Base-by-base conservation (phyloP, 257 asterid species). In the Jacaranda mimosifolia region DNA sequence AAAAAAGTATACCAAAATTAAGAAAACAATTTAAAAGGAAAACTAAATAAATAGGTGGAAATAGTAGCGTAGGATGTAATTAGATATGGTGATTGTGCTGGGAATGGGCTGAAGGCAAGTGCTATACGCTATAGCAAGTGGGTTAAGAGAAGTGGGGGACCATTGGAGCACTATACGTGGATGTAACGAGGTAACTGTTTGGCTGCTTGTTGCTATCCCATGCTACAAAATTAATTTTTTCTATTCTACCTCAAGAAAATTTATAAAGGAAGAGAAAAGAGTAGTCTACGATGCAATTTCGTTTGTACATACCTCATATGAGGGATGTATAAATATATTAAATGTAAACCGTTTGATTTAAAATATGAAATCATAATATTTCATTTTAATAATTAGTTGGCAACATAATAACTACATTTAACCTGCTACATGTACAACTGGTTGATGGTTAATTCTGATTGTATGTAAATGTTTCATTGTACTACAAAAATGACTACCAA, bases 81-180 rank as follows among this genome's bases (percentile, higher is more conserved):
- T 26, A 60, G 9, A 42, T 59, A 40, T 43, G 60, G 39, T 4
- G 17, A 43, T 17, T 9, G 56, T 18, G 49, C 48, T 13, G 6
- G 56, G 40, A 68, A 46, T 46, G 56, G 4, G 46, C 58, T 19
- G 68, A 45, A 57, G 55, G 6, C 32, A 45, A 43, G 26, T 71
- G 76, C 5, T 5, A 5, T 4, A 12, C 53, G 76, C 5, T 5
- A 5, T 4, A 12, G 57, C 36, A 7, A 35, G 75, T 49, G 64
- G 39, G 13, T 9, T 38, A 42, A 38, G 13, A 13, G 13, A n/a
- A n/a, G 60, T 74, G 60, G 78, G 60, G 78, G 78, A 19, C 78
- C 78, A 52, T 12, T 32, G 49, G 17, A 46, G 62, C 78, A 73
- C 78, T 73, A 59, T 46, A 26, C 11, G 70, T 73, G 78, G 78